phyloP scores from a whole-genome alignment of 305 asterid species.

The Fraxinus paxiana region DNA sequence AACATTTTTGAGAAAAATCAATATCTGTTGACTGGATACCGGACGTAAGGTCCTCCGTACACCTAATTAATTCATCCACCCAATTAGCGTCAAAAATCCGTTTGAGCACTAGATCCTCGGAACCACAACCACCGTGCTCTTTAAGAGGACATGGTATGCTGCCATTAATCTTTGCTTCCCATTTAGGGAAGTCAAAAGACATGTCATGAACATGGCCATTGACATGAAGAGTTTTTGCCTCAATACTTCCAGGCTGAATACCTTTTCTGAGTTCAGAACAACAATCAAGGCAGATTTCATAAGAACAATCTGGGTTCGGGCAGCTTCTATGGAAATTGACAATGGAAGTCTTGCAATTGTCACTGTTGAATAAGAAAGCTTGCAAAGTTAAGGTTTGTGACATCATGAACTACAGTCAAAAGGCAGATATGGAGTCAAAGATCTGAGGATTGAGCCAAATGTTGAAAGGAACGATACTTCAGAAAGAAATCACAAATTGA shows the following conservation, averaged over 20 bases:
- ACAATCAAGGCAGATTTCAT: slow-evolving; percentile 68
- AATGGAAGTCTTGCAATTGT: slow-evolving; percentile 73
- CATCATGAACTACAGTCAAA: slow-evolving; percentile 9
- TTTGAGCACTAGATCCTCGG: slow-evolving; percentile 42
- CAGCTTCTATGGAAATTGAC: slow-evolving; percentile 76
- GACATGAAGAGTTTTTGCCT: slow-evolving; percentile 23
- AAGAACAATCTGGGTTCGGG: slow-evolving; percentile 53
- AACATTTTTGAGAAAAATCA: slow-evolving; percentile 43
- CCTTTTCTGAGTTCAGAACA: slow-evolving; percentile 67
- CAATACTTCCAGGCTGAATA: slow-evolving; percentile 40
- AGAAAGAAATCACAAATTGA: not conserved
- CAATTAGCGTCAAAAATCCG: slow-evolving; percentile 52
- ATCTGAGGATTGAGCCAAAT: not conserved
- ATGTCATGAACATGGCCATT: slow-evolving; percentile 19
- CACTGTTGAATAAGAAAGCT: slow-evolving; percentile 45
- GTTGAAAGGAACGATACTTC: not conserved
- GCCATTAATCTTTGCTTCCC: slow-evolving; percentile 50
- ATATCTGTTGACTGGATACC: slow-evolving; percentile 35
- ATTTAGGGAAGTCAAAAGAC: slow-evolving; percentile 29
- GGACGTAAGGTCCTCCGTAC: slow-evolving; percentile 41
- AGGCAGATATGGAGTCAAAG: slow-evolving; percentile 13
- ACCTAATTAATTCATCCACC: slow-evolving; percentile 44
- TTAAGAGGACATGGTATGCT: slow-evolving; percentile 71
- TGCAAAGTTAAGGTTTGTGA: slow-evolving; percentile 25
- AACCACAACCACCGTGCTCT: slow-evolving; percentile 68